These are phyloP conservation scores for Ophiostoma tasmaniense DNA, from an alignment of 2,329 filamentous ascomycete genomes.

Conservation along the genomic window DNA sequence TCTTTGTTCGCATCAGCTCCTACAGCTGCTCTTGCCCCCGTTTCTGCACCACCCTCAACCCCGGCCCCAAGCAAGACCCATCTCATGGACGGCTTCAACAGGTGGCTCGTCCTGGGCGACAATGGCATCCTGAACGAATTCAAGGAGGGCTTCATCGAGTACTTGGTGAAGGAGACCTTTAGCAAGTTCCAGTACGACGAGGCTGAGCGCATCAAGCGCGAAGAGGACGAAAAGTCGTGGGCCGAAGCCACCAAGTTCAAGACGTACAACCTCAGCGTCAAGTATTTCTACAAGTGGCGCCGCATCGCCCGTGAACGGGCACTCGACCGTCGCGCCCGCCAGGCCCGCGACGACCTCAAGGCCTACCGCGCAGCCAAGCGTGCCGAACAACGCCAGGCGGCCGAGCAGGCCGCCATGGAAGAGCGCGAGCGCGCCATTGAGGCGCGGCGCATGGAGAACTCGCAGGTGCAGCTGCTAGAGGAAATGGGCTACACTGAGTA, in stretches of 20 bases:
- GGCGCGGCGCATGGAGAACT: conserved; percentile 22
- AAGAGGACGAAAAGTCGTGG: conserved; percentile 41
- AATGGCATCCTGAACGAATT: conserved; percentile 45
- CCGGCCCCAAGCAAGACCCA: conserved; percentile 27
- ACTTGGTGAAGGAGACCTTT: conserved; percentile 37
- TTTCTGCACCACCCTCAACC: conserved; percentile 13
- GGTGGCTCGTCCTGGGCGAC: conserved; percentile 49
- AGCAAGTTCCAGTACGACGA: conserved; percentile 34
- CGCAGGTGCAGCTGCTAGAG: conserved; percentile 21
- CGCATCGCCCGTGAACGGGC: conserved; percentile 40
- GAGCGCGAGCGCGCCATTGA: conserved; percentile 20
- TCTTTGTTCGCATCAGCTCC: background rate
- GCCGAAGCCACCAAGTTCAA: conserved; percentile 42
- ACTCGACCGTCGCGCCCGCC: conserved; percentile 41
- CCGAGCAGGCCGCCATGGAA: conserved; percentile 32
- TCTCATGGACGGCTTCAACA: conserved; percentile 40
- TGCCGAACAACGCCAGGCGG: conserved; percentile 26
- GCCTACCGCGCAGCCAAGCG: conserved; percentile 28
- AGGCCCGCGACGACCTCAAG: conserved; percentile 43
- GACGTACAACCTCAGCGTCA: conserved; percentile 41
- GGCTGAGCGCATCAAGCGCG: conserved; percentile 34
- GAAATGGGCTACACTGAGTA: conserved; percentile 19
- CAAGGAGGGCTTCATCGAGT: conserved; percentile 36
- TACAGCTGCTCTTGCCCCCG: background rate
- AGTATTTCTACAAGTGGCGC: conserved; percentile 51